phyloP scores from a whole-genome alignment of 2,329 filamentous ascomycete genomes.

The Apiospora phragmitis region DNA sequence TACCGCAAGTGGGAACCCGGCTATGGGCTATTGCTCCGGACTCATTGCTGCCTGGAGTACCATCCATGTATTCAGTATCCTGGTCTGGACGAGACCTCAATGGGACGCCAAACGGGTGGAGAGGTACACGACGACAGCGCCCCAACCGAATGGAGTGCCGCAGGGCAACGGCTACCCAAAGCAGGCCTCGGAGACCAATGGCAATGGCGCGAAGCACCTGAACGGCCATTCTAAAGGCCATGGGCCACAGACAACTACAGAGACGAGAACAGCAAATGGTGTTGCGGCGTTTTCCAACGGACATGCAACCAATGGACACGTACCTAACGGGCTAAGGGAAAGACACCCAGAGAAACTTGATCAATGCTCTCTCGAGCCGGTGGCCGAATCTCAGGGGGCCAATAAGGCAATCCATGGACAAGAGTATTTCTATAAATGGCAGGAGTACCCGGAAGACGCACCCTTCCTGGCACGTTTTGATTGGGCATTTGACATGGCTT shows the following conservation, averaged over 20 bases:
- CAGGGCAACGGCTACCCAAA: not conserved
- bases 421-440: conserved; percentile 57
- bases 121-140: conserved; percentile 26
- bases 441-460: conserved; percentile 54
- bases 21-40: conserved; percentile 50
- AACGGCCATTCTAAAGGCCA: conserved; percentile 7
- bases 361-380: not conserved
- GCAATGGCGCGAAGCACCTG: not conserved
- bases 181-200: not conserved
- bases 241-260: not conserved
- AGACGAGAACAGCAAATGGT: not conserved
- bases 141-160: not conserved
- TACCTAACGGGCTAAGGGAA: not conserved
- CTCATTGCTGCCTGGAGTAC: conserved; percentile 52
- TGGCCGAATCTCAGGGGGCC: not conserved
- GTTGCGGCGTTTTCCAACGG: conserved; percentile 2
- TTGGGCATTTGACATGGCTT: conserved; percentile 58
- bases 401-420: not conserved
- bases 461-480: conserved; percentile 49
- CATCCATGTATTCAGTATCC: conserved; percentile 47
- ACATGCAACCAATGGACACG: conserved; percentile 9
- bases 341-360: not conserved
- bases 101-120: conserved; percentile 55
- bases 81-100: conserved; percentile 58
- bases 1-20: conserved; percentile 53